Evolutionary conservation across 164 flowering plant species (phyloP), one percentile per base, ranked within the genome.

Genomic region (Houttuynia cordata): DNA sequence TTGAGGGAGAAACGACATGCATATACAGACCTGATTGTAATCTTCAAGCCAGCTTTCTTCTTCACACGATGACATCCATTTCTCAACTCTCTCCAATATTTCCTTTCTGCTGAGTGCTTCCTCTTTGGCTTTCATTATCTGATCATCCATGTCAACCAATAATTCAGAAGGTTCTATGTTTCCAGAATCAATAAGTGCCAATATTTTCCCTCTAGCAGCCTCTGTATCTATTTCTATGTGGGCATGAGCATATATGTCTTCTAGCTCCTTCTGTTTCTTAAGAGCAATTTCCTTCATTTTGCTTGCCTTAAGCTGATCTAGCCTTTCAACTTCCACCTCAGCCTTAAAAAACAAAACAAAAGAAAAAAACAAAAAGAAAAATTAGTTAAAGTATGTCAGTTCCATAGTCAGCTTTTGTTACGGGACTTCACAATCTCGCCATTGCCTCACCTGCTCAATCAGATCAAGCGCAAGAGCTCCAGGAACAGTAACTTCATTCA

Each of bases 1-100:
- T 2, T 15, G 3, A 53, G 21, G 24, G 18, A 58, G 20, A 40
- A 56, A 34, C n/a, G n/a, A n/a, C n/a, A 49, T 52, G 61, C 37
- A 2, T 45, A 17, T 45, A 56, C 47, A 56, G 14, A 94, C 99
- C 93, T 96, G 81, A 68, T 81, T 94, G 76, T 94, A 94, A 73
- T 94, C 99, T 59, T 94, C 99, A 65, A 94, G 97, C 99, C 99
- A 94, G 73, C 97, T 91, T 80, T 94, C 99, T 74, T 94, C 97
- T 76, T 94, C 99, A 75, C 99, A 94, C 47, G 97, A 85, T 57
- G 91, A 86, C 95, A 94, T 91, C 99, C 99, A 94, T 61, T 85
- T 94, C 66, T 91, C 99, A 71, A 94, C 99, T 76, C 84, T 90
- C 71, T 94, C 99, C 78, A 94, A 74, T 71, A 94, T 90, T 0